Base-by-base conservation (phyloP, 192 early-diverging fungal species). In the Entomortierella parvispora region DNA sequence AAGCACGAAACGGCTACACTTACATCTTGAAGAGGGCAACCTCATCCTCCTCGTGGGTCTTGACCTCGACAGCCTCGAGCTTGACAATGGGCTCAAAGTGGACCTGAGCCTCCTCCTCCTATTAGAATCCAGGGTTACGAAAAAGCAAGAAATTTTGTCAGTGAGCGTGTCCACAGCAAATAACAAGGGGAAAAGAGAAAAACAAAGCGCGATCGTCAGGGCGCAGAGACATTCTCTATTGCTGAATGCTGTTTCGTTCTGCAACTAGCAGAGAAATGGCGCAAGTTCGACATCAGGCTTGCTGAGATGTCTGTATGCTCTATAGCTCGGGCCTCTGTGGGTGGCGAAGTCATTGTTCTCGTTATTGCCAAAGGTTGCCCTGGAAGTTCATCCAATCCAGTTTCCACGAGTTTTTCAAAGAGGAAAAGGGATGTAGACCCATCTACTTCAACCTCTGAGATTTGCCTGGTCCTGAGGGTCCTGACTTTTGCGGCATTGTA, bases 1-100 rank as follows among this genome's bases (percentile, higher is more conserved):
- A 26, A 37, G 26, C 31, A 11, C 26, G 1, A 37, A 32, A 33
- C 0, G 51, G 29, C 28, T 2, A 52, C 25, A 79, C 80, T 81
- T 81, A 91, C 90, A 91, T 91, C 85, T 98, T 98, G 87, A 98
- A 99, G 51, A 93, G 62, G 37, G 86, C 81, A 3, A 92, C 91
- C 81, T 99, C 97, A 61, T 98, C 95, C 82, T 99, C 97, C 85
- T 99, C 97, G 55, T 90, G 80, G 2, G 95, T 98, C 89, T 98
- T 98, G 78, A 97, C 90, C 61, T 93, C 89, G 53, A 98, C 89
- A 77, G 97, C 88, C 55, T 93, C 89, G 44, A 99, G 89, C 83
- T 95, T 96, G 88, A 98, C 82, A 62, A 99, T 84, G 37, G 97
- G 97, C 78, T 97, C 95, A 84, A 99, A 98, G 82, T 97, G 93